Percentiles rank a stretch among this genome's conserved stretches.
phyloP scores from a whole-genome alignment of 2,329 filamentous ascomycete genomes.

The Aspergillus texensis region DNA sequence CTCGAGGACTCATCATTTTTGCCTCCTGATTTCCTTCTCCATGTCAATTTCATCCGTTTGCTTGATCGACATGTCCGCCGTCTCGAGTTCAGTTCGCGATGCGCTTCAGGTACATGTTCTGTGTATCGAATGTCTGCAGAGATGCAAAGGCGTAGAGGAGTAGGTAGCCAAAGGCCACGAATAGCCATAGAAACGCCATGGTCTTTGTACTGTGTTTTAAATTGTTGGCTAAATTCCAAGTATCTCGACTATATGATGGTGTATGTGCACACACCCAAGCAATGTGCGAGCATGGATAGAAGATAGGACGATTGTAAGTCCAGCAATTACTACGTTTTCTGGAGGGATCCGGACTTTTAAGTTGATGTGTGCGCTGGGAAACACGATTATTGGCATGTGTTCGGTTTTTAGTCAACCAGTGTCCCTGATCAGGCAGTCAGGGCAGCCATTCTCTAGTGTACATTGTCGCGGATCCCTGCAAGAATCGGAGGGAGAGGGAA shows the following conservation, averaged over 20 bases:
- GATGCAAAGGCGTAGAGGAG: slow-evolving; percentile 39
- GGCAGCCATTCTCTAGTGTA: slow-evolving; percentile 7
- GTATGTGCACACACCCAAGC: background rate
- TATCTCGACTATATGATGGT: background rate
- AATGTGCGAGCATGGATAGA: background rate
- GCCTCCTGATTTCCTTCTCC: background rate
- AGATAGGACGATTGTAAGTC: background rate
- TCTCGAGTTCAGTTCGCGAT: slow-evolving; percentile 24
- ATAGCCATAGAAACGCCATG: slow-evolving; percentile 37
- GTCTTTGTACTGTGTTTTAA: background rate
- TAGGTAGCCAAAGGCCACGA: slow-evolving; percentile 39
- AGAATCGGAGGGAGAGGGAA: background rate
- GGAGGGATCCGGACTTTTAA: background rate
- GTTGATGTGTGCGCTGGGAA: background rate
- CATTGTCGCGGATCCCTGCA: slow-evolving; percentile 8
- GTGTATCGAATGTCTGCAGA: slow-evolving; percentile 22
- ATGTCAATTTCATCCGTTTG: background rate
- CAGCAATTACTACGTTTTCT: background rate
- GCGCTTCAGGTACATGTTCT: slow-evolving; percentile 14
- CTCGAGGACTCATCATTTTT: background rate
- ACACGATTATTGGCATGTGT: background rate
- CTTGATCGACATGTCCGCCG: background rate
- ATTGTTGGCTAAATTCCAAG: no score
- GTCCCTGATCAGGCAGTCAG: slow-evolving; percentile 15
- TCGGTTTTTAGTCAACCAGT: slow-evolving; percentile 1